Percentiles rank a stretch among this genome's conserved stretches.
Evolutionary conservation across 257 asterid species (phyloP).

Genomic region (Nicotiana undulata): DNA sequence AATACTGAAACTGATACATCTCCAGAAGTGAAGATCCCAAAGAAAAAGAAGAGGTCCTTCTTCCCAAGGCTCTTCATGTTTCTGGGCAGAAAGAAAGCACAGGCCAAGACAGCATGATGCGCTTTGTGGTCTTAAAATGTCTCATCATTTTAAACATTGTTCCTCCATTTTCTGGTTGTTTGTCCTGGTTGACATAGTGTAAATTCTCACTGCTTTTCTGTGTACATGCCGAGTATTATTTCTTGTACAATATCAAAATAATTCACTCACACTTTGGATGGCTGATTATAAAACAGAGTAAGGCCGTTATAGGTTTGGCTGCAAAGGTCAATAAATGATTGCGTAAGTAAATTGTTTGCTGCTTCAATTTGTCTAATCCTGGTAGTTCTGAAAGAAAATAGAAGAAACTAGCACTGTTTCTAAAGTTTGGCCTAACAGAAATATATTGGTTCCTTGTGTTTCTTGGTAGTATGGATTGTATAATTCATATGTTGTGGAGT

Average conservation of each 20-base stretch:
- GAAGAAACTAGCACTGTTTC: neutral
- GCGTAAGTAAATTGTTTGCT: neutral
- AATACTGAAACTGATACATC: conserved; percentile 46
- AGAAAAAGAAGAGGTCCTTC: conserved; percentile 62
- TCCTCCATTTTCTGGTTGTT: conserved; percentile 1
- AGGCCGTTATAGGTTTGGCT: neutral
- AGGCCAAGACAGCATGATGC: conserved; percentile 24
- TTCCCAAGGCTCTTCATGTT: conserved; percentile 54
- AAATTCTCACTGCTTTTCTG: neutral
- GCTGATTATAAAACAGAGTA: neutral
- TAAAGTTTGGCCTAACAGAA: neutral
- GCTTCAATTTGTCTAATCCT: neutral
- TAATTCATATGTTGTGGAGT: neutral
- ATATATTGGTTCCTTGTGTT: neutral
- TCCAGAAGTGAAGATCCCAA: conserved; percentile 29
- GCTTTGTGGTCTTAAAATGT: neutral
- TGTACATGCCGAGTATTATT: conserved; percentile 5
- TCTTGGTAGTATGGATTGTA: neutral
- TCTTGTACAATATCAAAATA: conserved; percentile 2
- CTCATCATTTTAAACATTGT: neutral
- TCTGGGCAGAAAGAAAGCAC: conserved; percentile 31
- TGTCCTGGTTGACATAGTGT: neutral
- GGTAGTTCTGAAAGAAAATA: neutral
- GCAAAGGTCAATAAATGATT: neutral
- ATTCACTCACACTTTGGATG: neutral